Evolutionary conservation across 2,329 filamentous ascomycete species (phyloP).

Genomic region (Aspergillus piperis): DNA sequence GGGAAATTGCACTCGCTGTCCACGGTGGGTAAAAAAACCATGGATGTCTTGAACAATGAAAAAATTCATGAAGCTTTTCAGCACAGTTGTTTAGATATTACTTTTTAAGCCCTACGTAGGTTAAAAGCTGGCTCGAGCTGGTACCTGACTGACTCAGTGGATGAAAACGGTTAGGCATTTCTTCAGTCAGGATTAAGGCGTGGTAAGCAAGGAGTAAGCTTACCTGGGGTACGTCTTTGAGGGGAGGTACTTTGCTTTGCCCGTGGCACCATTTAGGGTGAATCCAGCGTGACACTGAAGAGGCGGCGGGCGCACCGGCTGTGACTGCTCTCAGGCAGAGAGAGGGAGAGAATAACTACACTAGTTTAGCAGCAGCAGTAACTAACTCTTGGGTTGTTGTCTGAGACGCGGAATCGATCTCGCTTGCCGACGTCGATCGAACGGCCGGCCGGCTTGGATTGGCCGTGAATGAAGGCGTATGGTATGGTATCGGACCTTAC

Average conservation of each 20-base stretch:
- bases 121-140: not conserved
- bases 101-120: not conserved
- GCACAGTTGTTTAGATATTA: too few species aligned
- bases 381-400: too few species aligned
- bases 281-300: not conserved
- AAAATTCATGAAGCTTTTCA: not conserved
- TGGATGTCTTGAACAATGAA: too few species aligned
- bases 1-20: not conserved
- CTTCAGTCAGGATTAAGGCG: slow-evolving; percentile 6
- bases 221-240: slow-evolving; percentile 4
- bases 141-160: slow-evolving; percentile 7
- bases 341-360: too few species aligned
- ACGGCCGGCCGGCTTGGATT: slow-evolving; percentile 16
- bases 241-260: not conserved
- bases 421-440: slow-evolving; percentile 20
- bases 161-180: slow-evolving; percentile 2
- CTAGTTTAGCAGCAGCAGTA: too few species aligned
- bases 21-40: not conserved
- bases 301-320: not conserved
- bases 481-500: slow-evolving; percentile 5
- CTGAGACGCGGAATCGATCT: slow-evolving; percentile 5
- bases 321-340: not conserved
- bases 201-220: slow-evolving; percentile 2
- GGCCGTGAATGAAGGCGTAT: not conserved
- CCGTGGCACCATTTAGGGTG: not conserved